Percentiles rank a stretch among this genome's conserved stretches.
phyloP scores from a whole-genome alignment of 2,329 filamentous ascomycete species.

The Chaetothyriales sp. region DNA sequence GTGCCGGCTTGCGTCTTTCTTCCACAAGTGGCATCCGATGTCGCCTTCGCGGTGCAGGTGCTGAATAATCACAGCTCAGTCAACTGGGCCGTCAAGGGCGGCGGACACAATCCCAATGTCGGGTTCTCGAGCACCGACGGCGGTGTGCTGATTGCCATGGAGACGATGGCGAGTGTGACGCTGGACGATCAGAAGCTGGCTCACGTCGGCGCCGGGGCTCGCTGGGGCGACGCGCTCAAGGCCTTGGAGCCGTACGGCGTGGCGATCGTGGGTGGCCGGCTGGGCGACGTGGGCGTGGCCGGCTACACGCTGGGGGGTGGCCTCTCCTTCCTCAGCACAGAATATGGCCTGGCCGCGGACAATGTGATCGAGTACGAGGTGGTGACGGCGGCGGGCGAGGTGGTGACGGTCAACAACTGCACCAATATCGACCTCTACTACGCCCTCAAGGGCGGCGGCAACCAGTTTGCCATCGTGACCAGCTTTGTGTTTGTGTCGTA shows the following conservation, averaged over 20 bases:
- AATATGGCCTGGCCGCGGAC: constrained; percentile 17
- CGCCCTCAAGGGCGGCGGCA: constrained; percentile 29
- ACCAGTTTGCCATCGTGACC: constrained; percentile 28
- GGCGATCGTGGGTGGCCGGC: constrained; percentile 24
- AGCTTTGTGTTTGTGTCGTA: constrained; percentile 24
- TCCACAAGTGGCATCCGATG: constrained; percentile 23
- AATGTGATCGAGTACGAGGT: constrained; percentile 16
- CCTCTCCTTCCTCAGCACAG: constrained; percentile 12
- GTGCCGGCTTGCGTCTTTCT: constrained; percentile 27
- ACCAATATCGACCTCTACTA: constrained; percentile 27
- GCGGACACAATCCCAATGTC: constrained; percentile 28
- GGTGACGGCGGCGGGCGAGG: constrained; percentile 15
- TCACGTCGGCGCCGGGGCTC: constrained; percentile 23
- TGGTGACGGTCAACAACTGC: constrained; percentile 23
- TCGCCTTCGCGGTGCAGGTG: constrained; percentile 22
- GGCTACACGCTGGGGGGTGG: constrained; percentile 20
- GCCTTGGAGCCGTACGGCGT: constrained; percentile 22
- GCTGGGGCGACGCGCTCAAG: constrained; percentile 25
- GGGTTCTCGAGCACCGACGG: constrained; percentile 24
- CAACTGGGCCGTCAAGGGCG: constrained; percentile 27
- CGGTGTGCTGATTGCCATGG: constrained; percentile 25
- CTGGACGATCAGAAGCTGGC: constrained; percentile 18
- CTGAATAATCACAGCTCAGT: constrained; percentile 23
- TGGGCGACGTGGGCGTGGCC: constrained; percentile 19
- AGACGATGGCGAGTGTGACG: background rate